A percentile compares a stretch with the other conserved stretches of the same genome.
These are phyloP conservation scores for Pleurotus giganteus DNA, from an alignment of 768 basidiomycete genomes.

Conservation along the genomic window DNA sequence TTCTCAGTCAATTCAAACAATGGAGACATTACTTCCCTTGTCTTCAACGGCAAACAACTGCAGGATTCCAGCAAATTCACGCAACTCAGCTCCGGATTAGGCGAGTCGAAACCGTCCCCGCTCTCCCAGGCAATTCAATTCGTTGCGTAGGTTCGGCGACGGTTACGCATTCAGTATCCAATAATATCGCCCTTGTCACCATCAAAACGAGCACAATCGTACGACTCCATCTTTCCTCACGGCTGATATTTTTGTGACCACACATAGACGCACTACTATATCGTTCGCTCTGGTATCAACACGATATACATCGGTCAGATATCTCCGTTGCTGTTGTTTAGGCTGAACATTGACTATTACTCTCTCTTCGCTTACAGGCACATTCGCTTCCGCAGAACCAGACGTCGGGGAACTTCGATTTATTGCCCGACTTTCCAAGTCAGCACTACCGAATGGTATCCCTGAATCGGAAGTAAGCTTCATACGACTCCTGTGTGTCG, in stretches of 20 bases:
- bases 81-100: slow-evolving; percentile 46
- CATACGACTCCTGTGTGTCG: too few species aligned
- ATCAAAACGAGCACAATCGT: slow-evolving; percentile 44
- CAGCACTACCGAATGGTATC: slow-evolving; percentile 37
- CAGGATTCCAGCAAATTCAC: slow-evolving; percentile 44
- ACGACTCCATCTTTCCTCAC: not conserved
- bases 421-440: slow-evolving; percentile 43
- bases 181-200: slow-evolving; percentile 39
- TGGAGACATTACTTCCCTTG: slow-evolving; percentile 45
- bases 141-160: slow-evolving; percentile 33
- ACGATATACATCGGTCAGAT: slow-evolving; percentile 41
- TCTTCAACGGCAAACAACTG: slow-evolving; percentile 43
- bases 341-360: not conserved
- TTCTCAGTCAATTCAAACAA: slow-evolving; percentile 36
- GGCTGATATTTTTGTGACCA: not conserved
- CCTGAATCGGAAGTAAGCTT: slow-evolving; percentile 28
- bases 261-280: slow-evolving; percentile 43
- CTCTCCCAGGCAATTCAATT: not conserved
- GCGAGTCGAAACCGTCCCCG: slow-evolving; percentile 17
- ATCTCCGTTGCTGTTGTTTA: not conserved
- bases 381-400: slow-evolving; percentile 44
- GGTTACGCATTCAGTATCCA: slow-evolving; percentile 36
- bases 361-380: slow-evolving; percentile 18
- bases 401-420: slow-evolving; percentile 45
- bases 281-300: slow-evolving; percentile 40